A percentile compares a stretch with the other conserved stretches of the same genome.
Evolutionary conservation across 2,329 filamentous ascomycete species (phyloP).

Genomic region (Rhexocercosporidium sp.): DNA sequence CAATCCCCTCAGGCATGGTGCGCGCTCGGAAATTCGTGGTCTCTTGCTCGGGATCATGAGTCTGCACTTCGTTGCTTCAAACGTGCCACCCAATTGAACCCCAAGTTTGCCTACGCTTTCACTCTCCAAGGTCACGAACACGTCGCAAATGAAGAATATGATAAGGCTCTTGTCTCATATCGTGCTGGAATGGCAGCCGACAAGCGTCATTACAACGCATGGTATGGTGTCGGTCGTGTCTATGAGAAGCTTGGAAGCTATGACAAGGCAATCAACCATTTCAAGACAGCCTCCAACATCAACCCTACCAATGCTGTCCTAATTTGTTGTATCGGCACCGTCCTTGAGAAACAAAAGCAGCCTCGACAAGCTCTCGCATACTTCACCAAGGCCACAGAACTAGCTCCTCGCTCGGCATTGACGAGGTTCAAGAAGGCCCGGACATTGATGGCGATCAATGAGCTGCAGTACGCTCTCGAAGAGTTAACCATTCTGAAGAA

Average conservation of each 20-base stretch:
- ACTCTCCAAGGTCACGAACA: slow-evolving; percentile 96
- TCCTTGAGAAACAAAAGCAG: slow-evolving; percentile 88
- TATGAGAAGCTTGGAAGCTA: slow-evolving; percentile 91
- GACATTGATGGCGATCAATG: slow-evolving; percentile 77
- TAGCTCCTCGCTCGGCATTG: slow-evolving; percentile 81
- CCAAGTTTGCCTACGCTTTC: slow-evolving; percentile 92
- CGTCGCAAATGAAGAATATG: slow-evolving; percentile 94
- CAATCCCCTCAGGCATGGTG: slow-evolving; percentile 96
- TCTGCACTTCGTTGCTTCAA: slow-evolving; percentile 95
- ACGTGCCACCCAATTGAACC: slow-evolving; percentile 87
- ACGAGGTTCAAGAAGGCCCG: slow-evolving; percentile 94
- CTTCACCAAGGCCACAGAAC: slow-evolving; percentile 80
- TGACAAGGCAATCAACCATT: slow-evolving; percentile 90
- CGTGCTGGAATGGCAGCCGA: slow-evolving; percentile 86
- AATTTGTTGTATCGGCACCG: slow-evolving; percentile 88
- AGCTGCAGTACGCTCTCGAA: slow-evolving; percentile 72
- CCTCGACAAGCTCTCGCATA: slow-evolving; percentile 77
- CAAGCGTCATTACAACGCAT: slow-evolving; percentile 94
- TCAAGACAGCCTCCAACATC: slow-evolving; percentile 83
- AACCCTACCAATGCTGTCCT: slow-evolving; percentile 94
- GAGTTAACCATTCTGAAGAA: slow-evolving; percentile 91
- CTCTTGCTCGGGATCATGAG: slow-evolving; percentile 88
- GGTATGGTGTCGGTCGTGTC: slow-evolving; percentile 85
- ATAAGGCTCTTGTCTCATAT: slow-evolving; percentile 89
- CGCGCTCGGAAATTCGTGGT: slow-evolving; percentile 92